These are phyloP conservation scores for Plasmodium reichenowi DNA, from an alignment of 169 alveolate genomes.

Conservation along the genomic window DNA sequence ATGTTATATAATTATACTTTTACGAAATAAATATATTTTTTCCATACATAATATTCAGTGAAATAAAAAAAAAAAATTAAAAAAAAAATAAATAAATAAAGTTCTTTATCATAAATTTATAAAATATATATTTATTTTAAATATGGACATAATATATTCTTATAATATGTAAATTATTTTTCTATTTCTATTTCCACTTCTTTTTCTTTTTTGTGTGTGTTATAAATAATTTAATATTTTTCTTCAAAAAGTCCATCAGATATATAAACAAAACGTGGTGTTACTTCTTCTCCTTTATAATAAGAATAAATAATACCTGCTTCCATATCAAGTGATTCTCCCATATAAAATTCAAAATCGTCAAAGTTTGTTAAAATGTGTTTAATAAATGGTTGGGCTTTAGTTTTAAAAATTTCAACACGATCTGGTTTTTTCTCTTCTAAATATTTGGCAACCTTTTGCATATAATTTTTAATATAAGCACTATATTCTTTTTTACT, in stretches of 20 bases:
- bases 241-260: slow-evolving; percentile 93
- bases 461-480: slow-evolving; percentile 92
- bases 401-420: slow-evolving; percentile 91
- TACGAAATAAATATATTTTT: too few relatives aligned
- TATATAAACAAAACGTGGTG: slow-evolving; percentile 94
- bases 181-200: too few relatives aligned
- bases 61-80: too few relatives aligned
- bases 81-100: too few relatives aligned
- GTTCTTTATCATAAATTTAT: too few relatives aligned
- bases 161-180: too few relatives aligned
- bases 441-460: slow-evolving; percentile 88
- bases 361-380: slow-evolving; percentile 91
- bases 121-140: too few relatives aligned
- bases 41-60: too few relatives aligned
- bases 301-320: slow-evolving; percentile 92
- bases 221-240: slow-evolving; percentile 82
- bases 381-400: slow-evolving; percentile 92
- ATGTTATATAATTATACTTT: too few relatives aligned
- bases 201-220: too few relatives aligned
- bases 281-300: slow-evolving; percentile 94
- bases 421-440: slow-evolving; percentile 92
- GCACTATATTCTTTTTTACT: slow-evolving; percentile 93
- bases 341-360: slow-evolving; percentile 93
- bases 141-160: too few relatives aligned
- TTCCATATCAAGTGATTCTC: slow-evolving; percentile 93